Conservation (phyloP, 441 rosid species). For the Pelargonium citronellum region DNA sequence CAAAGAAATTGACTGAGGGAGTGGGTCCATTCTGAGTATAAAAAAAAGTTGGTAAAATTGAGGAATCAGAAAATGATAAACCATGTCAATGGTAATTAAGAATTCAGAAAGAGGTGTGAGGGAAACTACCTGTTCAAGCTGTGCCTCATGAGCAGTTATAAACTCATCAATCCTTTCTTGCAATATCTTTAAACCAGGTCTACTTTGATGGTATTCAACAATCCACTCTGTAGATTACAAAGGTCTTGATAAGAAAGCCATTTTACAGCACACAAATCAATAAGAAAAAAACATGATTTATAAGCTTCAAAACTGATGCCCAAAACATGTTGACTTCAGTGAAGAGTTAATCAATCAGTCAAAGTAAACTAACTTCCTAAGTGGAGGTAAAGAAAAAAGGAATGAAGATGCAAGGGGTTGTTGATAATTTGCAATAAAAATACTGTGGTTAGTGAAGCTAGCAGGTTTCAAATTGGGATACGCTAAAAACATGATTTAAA, state of each 20-base stretch:
- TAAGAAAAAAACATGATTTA: background rate
- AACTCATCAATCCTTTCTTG: constrained; percentile 82
- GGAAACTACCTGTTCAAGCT: constrained; percentile 58
- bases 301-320: background rate
- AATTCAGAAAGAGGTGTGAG: background rate
- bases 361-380: too few relatives aligned
- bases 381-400: too few relatives aligned
- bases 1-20: too few relatives aligned
- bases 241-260: constrained; percentile 18
- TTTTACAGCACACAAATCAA: constrained; percentile 3
- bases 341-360: background rate
- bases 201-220: constrained; percentile 55
- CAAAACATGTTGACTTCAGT: background rate
- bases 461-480: too few relatives aligned
- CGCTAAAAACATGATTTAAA: too few relatives aligned
- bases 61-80: constrained; percentile 18
- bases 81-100: background rate
- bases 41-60: too few relatives aligned
- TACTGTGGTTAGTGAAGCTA: too few relatives aligned
- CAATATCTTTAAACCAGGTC: constrained; percentile 68
- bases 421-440: too few relatives aligned
- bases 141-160: constrained; percentile 59
- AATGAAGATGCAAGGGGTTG: too few relatives aligned
- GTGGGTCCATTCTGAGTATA: too few relatives aligned
- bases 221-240: constrained; percentile 65